Evolutionary conservation across 2,329 filamentous ascomycete species (phyloP), one percentile per base, ranked within the genome.

Genomic region (Aspergillus pseudonomiae): DNA sequence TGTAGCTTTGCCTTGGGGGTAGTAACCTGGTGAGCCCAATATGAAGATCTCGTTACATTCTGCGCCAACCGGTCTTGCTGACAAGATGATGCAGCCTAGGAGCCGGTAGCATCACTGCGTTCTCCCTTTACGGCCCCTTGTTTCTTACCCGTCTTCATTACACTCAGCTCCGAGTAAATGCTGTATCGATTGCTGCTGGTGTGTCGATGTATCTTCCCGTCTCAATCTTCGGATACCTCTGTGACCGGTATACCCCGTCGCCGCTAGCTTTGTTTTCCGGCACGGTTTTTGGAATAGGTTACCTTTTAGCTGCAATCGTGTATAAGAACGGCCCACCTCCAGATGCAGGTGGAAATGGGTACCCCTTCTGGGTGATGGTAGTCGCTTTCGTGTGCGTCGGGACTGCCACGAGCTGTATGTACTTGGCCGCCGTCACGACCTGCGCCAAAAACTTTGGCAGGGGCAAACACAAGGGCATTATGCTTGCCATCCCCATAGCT

Each of bases 381-480:
- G 75, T 92, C 60, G 90, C 93, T 0, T 99, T 98, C 76, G 84
- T 94, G 54, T 85, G 86, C 58, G 88, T 99, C 63, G 95, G 95
- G 1, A 85, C 90, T 66, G 94, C 88, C 6, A 97, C 94, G 0
- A 92, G 91, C 68, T 88, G 88, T 77, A 93, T 98, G 88, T 99
- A 98, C 77, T 84, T 98, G 61, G 87, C 89, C 57, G 90, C 93
- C 2, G 90, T 99, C n/a, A 94, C 94, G 7, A 96, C 94, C 0
- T 97, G 93, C 74, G 95, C 95, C 41, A 99, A 99, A 87, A 99
- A 98, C 80, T 99, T 98, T 79, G 94, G 94, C 56, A 89, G 91
- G 65, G 93, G 93, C 4, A 91, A 90, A 73, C 90, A 96, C 73
- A 91, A 94, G 72, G 95, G 95, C 0, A 81, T 99, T 57, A 94